Percentiles rank a stretch among this genome's conserved stretches.
Conservation (phyloP, 1,139 yeast species). For the Suhomyces coccinellae region DNA sequence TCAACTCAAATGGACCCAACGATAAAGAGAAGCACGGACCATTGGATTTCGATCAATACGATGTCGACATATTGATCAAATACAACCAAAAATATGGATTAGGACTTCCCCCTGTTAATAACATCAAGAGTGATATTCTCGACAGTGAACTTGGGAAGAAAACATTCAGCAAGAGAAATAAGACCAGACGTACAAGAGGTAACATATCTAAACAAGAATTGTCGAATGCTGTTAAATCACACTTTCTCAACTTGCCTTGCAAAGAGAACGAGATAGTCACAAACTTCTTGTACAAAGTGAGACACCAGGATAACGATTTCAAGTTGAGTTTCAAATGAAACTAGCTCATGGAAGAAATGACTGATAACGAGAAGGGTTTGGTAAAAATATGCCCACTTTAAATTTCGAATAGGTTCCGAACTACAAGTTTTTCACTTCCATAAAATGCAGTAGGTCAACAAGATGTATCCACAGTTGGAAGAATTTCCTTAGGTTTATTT, state of each 20-base stretch:
- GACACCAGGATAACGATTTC: conserved; percentile 57
- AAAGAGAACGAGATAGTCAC: conserved; percentile 79
- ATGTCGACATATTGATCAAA: conserved; percentile 54
- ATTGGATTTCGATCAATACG: conserved; percentile 59
- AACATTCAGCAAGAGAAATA: conserved; percentile 45
- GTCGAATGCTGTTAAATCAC: conserved; percentile 58
- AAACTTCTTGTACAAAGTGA: conserved; percentile 73
- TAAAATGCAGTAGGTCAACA: no score
- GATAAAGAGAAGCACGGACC: conserved; percentile 52
- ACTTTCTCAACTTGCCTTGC: conserved; percentile 59
- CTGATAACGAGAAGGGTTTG: no score
- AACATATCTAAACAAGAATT: conserved; percentile 53
- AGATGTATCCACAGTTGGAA: no score
- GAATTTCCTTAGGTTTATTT: not conserved
- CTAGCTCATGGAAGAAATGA: no score
- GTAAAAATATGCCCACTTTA: no score
- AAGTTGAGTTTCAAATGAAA: conserved; percentile 35
- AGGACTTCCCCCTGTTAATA: conserved; percentile 51
- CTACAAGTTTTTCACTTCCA: no score
- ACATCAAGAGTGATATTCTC: conserved; percentile 60
- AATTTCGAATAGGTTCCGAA: no score
- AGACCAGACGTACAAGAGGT: conserved; percentile 28
- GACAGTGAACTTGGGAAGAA: conserved; percentile 65
- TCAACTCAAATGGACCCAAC: conserved; percentile 63
- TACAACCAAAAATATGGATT: conserved; percentile 56